Percentiles rank a stretch among this genome's conserved stretches.
These are phyloP conservation scores for Saraca asoca DNA, from an alignment of 331 rosid genomes.

Conservation along the genomic window DNA sequence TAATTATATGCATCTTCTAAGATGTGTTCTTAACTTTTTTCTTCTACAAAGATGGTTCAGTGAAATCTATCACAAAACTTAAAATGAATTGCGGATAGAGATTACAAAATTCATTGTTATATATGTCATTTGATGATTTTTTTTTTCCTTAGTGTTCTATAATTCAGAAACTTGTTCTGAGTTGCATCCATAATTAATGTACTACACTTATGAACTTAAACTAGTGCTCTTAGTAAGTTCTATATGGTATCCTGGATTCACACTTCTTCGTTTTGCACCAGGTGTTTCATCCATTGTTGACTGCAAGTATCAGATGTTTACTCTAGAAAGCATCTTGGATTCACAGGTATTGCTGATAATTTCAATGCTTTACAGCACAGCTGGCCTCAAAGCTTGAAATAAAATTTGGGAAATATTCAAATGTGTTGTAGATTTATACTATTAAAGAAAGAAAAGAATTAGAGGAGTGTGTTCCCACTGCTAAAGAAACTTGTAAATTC, in stretches of 20 bases:
- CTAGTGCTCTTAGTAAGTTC: neutral
- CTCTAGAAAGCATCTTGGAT: constrained; percentile 67
- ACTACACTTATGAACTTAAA: neutral
- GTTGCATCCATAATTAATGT: neutral
- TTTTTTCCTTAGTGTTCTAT: neutral
- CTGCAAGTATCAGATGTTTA: constrained; percentile 58
- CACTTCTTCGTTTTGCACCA: constrained; percentile 29
- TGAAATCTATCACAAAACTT: too few relatives aligned
- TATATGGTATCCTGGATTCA: constrained; percentile 8
- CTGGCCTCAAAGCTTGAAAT: constrained; percentile 1
- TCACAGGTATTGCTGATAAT: constrained; percentile 46
- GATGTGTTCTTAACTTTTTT: neutral
- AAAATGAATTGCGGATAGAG: neutral
- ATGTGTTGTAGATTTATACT: constrained; percentile 52
- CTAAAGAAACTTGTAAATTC: constrained; percentile 49
- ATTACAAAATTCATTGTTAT: neutral
- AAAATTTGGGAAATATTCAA: constrained; percentile 6
- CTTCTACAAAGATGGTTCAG: too few relatives aligned
- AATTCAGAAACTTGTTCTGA: neutral
- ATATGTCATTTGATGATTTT: neutral
- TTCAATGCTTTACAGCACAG: constrained; percentile 4
- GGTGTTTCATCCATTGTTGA: constrained; percentile 61
- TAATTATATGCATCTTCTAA: neutral
- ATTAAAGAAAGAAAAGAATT: constrained; percentile 53
- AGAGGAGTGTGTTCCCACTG: constrained; percentile 52